Evolutionary conservation across 805 yeast species (phyloP).

Genomic region (Saturnispora sekii): DNA sequence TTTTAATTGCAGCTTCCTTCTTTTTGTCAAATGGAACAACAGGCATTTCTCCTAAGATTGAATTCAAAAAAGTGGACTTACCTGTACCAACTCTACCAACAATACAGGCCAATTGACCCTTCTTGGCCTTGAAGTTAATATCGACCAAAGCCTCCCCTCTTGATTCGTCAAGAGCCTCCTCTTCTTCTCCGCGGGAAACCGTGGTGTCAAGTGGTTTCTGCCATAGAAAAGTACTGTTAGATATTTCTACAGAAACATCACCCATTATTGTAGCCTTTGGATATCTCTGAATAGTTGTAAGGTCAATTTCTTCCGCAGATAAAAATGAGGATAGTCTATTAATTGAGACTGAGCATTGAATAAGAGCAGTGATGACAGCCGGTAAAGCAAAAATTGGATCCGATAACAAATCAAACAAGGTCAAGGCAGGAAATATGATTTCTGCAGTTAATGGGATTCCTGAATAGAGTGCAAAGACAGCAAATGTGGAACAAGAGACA

Average conservation of each 20-base stretch:
- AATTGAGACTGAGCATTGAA: slow-evolving; percentile 52
- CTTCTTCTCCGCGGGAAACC: slow-evolving; percentile 11
- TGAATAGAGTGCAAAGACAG: slow-evolving; percentile 38
- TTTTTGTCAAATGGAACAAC: slow-evolving; percentile 25
- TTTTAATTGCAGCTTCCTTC: slow-evolving; percentile 12
- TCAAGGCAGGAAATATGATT: slow-evolving; percentile 57
- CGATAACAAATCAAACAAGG: slow-evolving; percentile 48
- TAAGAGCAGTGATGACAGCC: slow-evolving; percentile 40
- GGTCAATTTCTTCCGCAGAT: slow-evolving; percentile 32
- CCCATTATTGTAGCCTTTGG: slow-evolving; percentile 20
- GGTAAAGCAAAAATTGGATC: slow-evolving; percentile 56
- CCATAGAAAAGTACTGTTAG: slow-evolving; percentile 50
- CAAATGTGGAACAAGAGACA: slow-evolving; percentile 54
- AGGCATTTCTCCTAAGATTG: slow-evolving; percentile 45
- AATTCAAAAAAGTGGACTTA: slow-evolving; percentile 46
- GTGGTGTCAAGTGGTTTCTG: slow-evolving; percentile 13
- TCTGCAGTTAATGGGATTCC: slow-evolving; percentile 51
- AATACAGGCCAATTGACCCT: slow-evolving; percentile 47
- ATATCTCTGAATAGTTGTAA: slow-evolving; percentile 22
- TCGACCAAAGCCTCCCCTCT: slow-evolving; percentile 34
- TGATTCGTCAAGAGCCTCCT: slow-evolving; percentile 21
- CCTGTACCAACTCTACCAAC: slow-evolving; percentile 65
- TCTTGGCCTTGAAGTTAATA: slow-evolving; percentile 39
- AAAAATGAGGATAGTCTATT: slow-evolving; percentile 44
- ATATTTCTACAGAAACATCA: slow-evolving; percentile 31